Conservation (phyloP, 1,284 basidiomycete species). For the Moesziomyces sp. region DNA sequence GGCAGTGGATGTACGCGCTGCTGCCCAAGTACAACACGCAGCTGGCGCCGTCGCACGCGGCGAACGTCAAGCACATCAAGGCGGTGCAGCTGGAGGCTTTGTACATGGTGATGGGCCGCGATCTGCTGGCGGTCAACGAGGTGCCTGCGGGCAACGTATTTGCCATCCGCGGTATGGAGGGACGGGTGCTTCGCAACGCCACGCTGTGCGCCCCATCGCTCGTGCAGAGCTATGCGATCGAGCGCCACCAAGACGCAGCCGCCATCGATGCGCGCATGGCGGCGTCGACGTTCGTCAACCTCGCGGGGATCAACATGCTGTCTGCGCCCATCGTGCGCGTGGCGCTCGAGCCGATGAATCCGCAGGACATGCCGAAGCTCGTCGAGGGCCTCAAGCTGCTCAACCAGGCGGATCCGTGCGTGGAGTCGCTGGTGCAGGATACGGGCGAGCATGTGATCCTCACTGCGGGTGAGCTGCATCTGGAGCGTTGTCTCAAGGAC, state of each 20-base stretch:
- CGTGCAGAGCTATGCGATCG: conserved; percentile 28
- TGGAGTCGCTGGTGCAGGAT: conserved; percentile 94
- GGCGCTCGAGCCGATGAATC: conserved; percentile 86
- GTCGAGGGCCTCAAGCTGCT: conserved; percentile 87
- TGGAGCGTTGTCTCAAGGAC: conserved; percentile 97
- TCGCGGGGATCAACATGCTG: conserved; percentile 61
- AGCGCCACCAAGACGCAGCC: conserved; percentile 18
- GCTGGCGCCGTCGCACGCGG: conserved; percentile 76
- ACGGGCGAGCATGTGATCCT: conserved; percentile 98
- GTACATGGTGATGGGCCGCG: conserved; percentile 98
- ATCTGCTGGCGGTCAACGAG: conserved; percentile 82
- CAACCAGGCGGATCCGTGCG: conserved; percentile 95
- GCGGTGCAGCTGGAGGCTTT: conserved; percentile 78
- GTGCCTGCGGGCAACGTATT: conserved; percentile 97
- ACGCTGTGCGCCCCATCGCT: conserved; percentile 78
- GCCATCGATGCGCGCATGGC: conserved; percentile 30
- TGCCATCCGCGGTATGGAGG: conserved; percentile 88
- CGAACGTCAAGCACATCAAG: conserved; percentile 74
- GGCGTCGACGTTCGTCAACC: conserved; percentile 51
- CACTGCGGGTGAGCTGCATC: conserved; percentile 93
- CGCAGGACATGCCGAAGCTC: conserved; percentile 89
- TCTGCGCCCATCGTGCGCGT: conserved; percentile 90
- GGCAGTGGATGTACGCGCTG: conserved; percentile 76
- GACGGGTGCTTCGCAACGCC: conserved; percentile 88
- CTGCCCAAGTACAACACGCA: conserved; percentile 88